Evolutionary conservation across 73 alveolate species (phyloP), one percentile per base, ranked within the genome.

Genomic region (Paramecium sonneborni): DNA sequence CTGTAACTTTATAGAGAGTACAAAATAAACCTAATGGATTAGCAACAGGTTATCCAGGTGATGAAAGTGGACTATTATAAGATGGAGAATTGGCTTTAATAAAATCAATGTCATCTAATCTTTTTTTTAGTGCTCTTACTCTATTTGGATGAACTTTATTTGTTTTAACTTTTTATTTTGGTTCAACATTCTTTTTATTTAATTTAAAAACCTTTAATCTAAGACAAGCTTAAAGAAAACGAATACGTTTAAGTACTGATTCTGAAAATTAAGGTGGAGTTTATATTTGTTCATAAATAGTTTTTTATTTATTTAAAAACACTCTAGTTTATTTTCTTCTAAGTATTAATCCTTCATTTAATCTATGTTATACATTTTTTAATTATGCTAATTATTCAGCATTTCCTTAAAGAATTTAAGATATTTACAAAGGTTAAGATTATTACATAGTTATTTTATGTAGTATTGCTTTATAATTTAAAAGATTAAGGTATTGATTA

Each of bases 121-220:
- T 72, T 18, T 72, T 72, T 38, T 72, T 72, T 15, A 35, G 57
- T 34, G 86, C 86, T 12, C 39, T 62, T 21, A 62, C 84, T 62
- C 84, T 62, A 26, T 62, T 62, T 12, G 84, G 84, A 62, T 26
- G 84, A 5, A 15, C 84, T 62, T 28, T 62, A 62, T 62, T 62
- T 5, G 12, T 12, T 62, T 62, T 62, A 1, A 62, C 52, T 62
- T 62, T 62, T 2, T 30, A 15, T 62, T 62, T 62, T 12, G 84
- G 84, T 26, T 62, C 84, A 26, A 62, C 84, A 62, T 62, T 62
- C 24, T 62, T 62, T 62, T 62, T 62, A 62, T 62, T 62, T 32
- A 62, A 62, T 72, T 72, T 72, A 79, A 79, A 79, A 9, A 79
- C 90, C 18, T 79, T 79, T 28, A 79, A 44, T 44, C 72, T 79